Evolutionary conservation across 1,284 basidiomycete genomes (phyloP).

Genomic region (Coriolopsis trogii): DNA sequence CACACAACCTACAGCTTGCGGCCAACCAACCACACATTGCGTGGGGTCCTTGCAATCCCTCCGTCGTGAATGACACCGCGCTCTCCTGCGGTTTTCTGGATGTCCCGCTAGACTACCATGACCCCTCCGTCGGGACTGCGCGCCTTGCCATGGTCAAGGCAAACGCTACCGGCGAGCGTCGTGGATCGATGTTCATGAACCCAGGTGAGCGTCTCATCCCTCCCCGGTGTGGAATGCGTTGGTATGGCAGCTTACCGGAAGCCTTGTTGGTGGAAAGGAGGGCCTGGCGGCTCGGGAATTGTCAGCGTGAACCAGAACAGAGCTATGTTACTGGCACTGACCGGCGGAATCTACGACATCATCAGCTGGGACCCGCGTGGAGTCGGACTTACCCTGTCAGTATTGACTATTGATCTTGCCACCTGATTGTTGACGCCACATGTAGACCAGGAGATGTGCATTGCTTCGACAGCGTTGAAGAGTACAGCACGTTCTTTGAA

Average conservation of each 20-base stretch:
- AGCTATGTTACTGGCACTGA: not conserved
- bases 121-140: too few species aligned
- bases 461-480: conserved; percentile 9
- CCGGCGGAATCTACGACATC: conserved; percentile 11
- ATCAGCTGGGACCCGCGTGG: conserved; percentile 20
- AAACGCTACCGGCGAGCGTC: too few species aligned
- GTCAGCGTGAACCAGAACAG: not conserved
- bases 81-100: not conserved
- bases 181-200: too few species aligned
- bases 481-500: conserved; percentile 7
- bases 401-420: too few species aligned
- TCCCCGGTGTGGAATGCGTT: too few species aligned
- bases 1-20: too few species aligned
- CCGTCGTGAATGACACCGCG: not conserved
- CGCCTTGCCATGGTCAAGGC: too few species aligned
- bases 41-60: not conserved
- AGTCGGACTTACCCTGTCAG: too few species aligned
- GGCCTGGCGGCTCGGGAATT: not conserved
- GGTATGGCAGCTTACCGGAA: too few species aligned
- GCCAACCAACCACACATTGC: too few species aligned
- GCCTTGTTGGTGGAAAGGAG: not conserved
- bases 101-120: not conserved
- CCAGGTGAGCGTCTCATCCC: not conserved
- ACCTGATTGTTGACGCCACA: too few species aligned
- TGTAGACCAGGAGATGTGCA: conserved; percentile 10